phyloP scores from a whole-genome alignment of 208 protist genomes.

The Wallacemonas sp. region DNA sequence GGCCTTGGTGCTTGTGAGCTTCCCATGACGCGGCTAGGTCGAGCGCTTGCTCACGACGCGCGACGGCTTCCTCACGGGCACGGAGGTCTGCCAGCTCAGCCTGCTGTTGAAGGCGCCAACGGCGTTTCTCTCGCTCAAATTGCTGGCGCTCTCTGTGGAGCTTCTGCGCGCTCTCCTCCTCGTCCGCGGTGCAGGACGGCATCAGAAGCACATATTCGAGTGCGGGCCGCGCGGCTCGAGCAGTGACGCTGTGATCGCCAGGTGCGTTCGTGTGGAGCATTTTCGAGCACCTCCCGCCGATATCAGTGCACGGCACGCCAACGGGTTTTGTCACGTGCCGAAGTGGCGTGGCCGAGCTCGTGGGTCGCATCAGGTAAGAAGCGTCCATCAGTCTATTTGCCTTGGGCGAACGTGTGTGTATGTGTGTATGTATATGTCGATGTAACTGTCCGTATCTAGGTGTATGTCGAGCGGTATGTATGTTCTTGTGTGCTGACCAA shows the following conservation, averaged over 20 bases:
- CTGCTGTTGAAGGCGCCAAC: slow-evolving; percentile 22
- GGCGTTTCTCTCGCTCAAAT: slow-evolving; percentile 25
- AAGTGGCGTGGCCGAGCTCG: background rate
- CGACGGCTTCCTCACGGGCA: slow-evolving; percentile 17
- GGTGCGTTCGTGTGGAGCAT: background rate
- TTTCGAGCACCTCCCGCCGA: background rate
- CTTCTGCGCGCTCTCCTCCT: background rate
- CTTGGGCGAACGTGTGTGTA: background rate
- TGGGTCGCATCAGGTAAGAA: background rate
- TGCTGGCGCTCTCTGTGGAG: slow-evolving; percentile 3
- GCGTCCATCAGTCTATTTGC: background rate
- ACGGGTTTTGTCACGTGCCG: background rate
- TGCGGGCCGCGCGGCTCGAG: background rate
- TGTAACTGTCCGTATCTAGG: no score
- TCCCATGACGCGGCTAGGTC: slow-evolving; percentile 28
- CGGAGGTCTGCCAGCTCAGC: slow-evolving; percentile 30
- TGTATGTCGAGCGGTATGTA: no score
- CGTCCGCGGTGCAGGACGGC: background rate
- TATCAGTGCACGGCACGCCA: background rate
- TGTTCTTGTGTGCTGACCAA: no score
- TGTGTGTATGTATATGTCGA: background rate
- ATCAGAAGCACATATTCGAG: slow-evolving; percentile 6
- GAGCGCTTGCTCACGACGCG: slow-evolving; percentile 20
- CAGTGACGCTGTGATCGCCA: background rate
- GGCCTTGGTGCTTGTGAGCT: no score